A percentile compares a stretch with the other conserved stretches of the same genome.
These are phyloP conservation scores for Claviceps sp. DNA, from an alignment of 2,329 filamentous ascomycete species.

Conservation along the genomic window DNA sequence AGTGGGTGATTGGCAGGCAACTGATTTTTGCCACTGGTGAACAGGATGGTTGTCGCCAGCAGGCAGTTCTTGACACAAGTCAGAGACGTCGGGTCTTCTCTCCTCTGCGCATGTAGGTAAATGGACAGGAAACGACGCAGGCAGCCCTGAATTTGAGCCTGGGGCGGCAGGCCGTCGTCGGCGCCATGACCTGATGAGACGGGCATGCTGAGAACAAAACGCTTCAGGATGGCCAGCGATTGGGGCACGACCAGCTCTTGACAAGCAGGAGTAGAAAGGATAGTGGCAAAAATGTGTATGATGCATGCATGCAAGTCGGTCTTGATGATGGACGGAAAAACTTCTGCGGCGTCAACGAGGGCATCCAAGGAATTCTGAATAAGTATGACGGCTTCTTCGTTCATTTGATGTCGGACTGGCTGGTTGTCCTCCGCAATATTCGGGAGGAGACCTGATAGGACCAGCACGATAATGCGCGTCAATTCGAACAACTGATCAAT, in stretches of 20 bases:
- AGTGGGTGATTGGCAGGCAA: constrained; percentile 64
- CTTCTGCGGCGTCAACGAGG: constrained; percentile 84
- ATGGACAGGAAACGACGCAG: constrained; percentile 73
- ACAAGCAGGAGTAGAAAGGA: constrained; percentile 70
- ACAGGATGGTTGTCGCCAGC: constrained; percentile 74
- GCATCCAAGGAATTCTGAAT: constrained; percentile 72
- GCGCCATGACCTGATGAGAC: constrained; percentile 24
- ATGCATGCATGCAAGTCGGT: constrained; percentile 94
- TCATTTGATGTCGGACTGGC: constrained; percentile 60
- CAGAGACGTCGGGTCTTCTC: constrained; percentile 62
- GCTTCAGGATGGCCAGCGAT: constrained; percentile 78
- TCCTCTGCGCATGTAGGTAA: constrained; percentile 60
- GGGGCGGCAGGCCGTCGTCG: constrained; percentile 36
- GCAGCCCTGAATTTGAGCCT: constrained; percentile 65
- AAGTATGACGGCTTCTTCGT: constrained; percentile 73
- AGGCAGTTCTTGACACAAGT: constrained; percentile 88
- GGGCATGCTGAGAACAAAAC: constrained; percentile 70
- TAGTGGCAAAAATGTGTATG: constrained; percentile 89
- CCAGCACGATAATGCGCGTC: constrained; percentile 88
- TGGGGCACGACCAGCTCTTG: constrained; percentile 83
- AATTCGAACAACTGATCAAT: constrained; percentile 97
- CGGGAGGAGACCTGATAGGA: constrained; percentile 75
- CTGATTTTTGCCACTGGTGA: constrained; percentile 65
- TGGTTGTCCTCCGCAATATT: constrained; percentile 58
- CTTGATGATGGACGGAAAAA: constrained; percentile 93